phyloP scores from a whole-genome alignment of 1,284 basidiomycete genomes.

The Ustilago cynodontis region DNA sequence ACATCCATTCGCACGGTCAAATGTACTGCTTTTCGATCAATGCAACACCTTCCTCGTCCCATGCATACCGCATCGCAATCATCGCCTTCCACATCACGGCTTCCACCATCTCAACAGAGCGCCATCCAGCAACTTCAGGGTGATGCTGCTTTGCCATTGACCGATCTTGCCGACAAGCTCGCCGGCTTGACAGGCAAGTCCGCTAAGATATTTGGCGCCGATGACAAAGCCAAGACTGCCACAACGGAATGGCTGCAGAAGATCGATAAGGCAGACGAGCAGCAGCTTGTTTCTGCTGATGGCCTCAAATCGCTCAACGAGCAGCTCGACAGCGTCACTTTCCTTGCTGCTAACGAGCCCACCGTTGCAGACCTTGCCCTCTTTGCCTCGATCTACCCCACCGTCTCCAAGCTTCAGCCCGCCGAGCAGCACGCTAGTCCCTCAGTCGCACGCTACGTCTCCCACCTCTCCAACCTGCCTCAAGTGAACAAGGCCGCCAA shows the following conservation, averaged over 20 bases:
- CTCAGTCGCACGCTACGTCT: constrained; percentile 66
- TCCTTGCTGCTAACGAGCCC: constrained; percentile 57
- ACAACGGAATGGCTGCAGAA: constrained; percentile 48
- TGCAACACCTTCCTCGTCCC: neutral
- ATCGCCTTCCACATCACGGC: neutral
- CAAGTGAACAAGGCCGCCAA: constrained; percentile 44
- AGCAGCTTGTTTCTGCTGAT: constrained; percentile 50
- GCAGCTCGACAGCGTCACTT: constrained; percentile 60
- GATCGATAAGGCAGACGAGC: constrained; percentile 43
- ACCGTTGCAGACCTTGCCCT: constrained; percentile 68
- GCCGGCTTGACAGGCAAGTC: constrained; percentile 46
- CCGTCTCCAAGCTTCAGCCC: constrained; percentile 59
- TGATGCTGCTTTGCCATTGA: constrained; percentile 39
- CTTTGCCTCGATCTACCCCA: constrained; percentile 64
- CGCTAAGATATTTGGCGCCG: constrained; percentile 42
- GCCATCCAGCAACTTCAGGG: constrained; percentile 49
- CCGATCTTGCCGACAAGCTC: constrained; percentile 48
- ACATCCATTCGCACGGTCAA: constrained; percentile 3
- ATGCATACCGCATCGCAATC: neutral
- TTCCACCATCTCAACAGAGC: constrained; percentile 27
- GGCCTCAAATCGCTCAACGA: constrained; percentile 59
- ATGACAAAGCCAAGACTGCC: constrained; percentile 42
- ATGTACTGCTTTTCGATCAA: neutral
- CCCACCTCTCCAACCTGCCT: constrained; percentile 65
- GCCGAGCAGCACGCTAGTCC: constrained; percentile 64